These are phyloP conservation scores for Mortierella sp. DNA, from an alignment of 371 early-diverging fungal species.

Conservation along the genomic window DNA sequence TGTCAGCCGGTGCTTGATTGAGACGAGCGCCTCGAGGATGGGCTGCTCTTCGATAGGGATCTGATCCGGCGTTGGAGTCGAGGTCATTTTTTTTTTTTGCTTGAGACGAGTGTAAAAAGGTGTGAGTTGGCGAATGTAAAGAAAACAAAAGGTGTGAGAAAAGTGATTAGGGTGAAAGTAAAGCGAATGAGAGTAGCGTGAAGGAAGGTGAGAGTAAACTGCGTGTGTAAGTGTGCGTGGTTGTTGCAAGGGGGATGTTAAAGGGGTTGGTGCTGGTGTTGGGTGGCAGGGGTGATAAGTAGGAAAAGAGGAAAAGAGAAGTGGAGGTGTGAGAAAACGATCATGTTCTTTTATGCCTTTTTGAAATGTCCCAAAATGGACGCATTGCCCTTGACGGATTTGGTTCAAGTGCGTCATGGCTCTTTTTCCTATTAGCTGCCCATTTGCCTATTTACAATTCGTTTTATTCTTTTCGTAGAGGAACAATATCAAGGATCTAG, in stretches of 20 bases:
- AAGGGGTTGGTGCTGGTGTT: not conserved
- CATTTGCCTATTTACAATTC: not conserved
- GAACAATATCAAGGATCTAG: not conserved
- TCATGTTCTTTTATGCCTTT: not conserved
- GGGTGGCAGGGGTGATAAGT: not conserved
- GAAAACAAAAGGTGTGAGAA: not conserved
- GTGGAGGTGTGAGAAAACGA: not conserved
- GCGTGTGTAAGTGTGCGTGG: not conserved
- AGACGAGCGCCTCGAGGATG: conserved; percentile 75
- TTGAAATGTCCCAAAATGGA: not conserved
- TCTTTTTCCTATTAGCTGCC: too few relatives aligned
- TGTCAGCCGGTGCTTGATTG: conserved; percentile 79
- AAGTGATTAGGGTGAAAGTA: not conserved
- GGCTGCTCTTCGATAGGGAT: conserved; percentile 70
- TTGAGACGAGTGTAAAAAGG: not conserved
- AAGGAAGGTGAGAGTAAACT: not conserved
- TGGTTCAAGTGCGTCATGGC: conserved; percentile 7
- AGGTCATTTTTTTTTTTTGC: conserved; percentile 30
- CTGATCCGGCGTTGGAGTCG: conserved; percentile 56
- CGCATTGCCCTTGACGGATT: not conserved
- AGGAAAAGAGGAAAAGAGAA: not conserved
- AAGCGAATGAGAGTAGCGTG: not conserved
- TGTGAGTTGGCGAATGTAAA: not conserved
- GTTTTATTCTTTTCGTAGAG: not conserved
- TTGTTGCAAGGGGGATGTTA: not conserved